These are phyloP conservation scores for Colletotrichum spinosum DNA, from an alignment of 2,329 filamentous ascomycete species.

Conservation along the genomic window DNA sequence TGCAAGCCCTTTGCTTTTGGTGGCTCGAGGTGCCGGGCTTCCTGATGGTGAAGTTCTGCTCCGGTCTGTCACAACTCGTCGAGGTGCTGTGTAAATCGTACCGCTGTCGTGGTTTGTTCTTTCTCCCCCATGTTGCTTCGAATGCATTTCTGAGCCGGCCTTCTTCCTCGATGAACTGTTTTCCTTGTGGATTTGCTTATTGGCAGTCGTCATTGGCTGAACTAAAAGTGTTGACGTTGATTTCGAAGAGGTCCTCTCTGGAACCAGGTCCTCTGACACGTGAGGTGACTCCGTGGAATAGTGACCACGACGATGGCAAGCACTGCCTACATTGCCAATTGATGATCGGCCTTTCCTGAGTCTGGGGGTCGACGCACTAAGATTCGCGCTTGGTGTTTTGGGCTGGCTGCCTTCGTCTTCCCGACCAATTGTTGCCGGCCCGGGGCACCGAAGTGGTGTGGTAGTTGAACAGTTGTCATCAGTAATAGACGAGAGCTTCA, in stretches of 20 bases:
- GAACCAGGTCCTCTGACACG: constrained; percentile 41
- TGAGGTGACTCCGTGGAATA: constrained; percentile 20
- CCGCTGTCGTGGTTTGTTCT: background rate
- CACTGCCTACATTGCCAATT: background rate
- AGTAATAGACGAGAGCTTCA: too few species aligned
- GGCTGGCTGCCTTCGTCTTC: too few species aligned
- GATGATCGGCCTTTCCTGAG: background rate
- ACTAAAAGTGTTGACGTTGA: background rate
- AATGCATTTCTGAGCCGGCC: too few species aligned
- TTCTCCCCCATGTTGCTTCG: too few species aligned
- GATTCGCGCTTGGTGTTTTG: too few species aligned
- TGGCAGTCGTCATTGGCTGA: too few species aligned
- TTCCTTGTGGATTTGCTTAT: too few species aligned
- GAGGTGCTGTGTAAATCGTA: constrained; percentile 15
- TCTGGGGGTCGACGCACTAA: too few species aligned
- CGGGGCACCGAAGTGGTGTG: too few species aligned
- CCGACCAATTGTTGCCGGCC: background rate
- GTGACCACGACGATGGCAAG: background rate
- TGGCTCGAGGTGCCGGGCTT: background rate
- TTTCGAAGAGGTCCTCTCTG: constrained; percentile 45
- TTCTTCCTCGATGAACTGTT: too few species aligned
- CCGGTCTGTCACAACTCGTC: constrained; percentile 12
- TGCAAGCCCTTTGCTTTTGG: background rate
- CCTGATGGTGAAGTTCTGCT: background rate
- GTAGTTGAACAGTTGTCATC: too few species aligned